phyloP scores from a whole-genome alignment of 208 protist genomes.

The Acanthamoeba sp. region DNA sequence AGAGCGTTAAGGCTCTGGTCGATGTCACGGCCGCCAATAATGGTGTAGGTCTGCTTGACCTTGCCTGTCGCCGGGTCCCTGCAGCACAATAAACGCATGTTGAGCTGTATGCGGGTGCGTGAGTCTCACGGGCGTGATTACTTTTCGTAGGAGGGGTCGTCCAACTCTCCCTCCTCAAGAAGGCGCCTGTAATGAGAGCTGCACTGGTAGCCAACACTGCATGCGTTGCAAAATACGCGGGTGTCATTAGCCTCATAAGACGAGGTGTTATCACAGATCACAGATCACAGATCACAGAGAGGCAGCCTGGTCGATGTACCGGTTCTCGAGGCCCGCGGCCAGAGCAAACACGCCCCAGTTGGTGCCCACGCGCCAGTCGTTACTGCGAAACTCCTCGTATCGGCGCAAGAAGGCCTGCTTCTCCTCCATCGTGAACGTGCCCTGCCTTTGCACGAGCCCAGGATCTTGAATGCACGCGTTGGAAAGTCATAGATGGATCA shows the following conservation, averaged over 20 bases:
- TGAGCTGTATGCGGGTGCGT: no score
- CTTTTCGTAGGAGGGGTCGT: constrained; percentile 5
- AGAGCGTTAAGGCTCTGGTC: neutral
- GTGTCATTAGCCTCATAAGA: no score
- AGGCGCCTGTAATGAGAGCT: constrained; percentile 13
- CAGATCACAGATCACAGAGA: no score
- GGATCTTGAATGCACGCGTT: no score
- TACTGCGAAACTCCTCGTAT: neutral
- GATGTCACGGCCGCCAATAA: neutral
- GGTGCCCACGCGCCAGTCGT: constrained; percentile 15
- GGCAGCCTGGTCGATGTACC: no score
- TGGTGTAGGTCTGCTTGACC: constrained; percentile 11
- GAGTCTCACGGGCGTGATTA: no score
- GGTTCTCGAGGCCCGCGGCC: neutral
- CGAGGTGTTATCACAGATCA: no score
- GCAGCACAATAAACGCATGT: neutral
- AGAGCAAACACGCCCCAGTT: constrained; percentile 26
- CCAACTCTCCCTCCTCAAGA: neutral
- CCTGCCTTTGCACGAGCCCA: neutral
- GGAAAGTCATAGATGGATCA: no score
- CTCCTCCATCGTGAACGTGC: neutral
- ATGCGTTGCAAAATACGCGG: neutral
- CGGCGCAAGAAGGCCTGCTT: neutral
- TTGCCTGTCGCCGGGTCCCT: neutral
- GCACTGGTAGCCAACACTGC: constrained; percentile 39